Conservation (phyloP, 768 basidiomycete genomes). For the Amyloporia xantha region DNA sequence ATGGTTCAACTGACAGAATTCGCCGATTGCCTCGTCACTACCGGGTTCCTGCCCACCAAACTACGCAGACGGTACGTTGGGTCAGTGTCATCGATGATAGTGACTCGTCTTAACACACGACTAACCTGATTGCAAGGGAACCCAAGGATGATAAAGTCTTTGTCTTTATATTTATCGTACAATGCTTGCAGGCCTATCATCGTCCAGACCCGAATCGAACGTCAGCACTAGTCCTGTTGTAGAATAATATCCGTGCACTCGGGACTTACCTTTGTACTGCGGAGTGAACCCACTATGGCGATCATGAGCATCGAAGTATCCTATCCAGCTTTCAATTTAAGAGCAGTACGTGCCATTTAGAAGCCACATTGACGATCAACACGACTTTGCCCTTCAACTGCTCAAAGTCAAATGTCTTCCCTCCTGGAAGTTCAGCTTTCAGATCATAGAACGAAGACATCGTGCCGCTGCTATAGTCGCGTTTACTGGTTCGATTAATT, state of each 20-base stretch:
- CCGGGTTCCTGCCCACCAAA: conserved; percentile 85
- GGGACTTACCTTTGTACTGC: conserved; percentile 60
- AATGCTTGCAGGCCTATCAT: conserved; percentile 73
- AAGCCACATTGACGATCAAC: conserved; percentile 73
- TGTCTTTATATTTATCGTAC: conserved; percentile 75
- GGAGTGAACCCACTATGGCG: conserved; percentile 69
- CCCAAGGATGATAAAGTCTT: conserved; percentile 72
- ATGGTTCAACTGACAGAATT: conserved; percentile 77
- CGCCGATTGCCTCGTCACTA: conserved; percentile 64
- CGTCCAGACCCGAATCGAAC: background rate
- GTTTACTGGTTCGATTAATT: too few relatives aligned
- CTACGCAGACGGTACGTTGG: conserved; percentile 28
- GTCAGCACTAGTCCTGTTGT: too few relatives aligned
- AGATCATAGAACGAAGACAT: conserved; percentile 54
- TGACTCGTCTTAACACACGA: too few relatives aligned
- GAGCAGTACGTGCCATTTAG: conserved; percentile 50
- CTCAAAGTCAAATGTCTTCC: conserved; percentile 52
- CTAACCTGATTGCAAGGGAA: conserved; percentile 87
- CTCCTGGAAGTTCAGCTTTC: conserved; percentile 56
- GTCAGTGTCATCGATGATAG: background rate
- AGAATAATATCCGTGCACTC: too few relatives aligned
- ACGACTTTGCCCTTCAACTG: conserved; percentile 73
- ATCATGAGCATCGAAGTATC: background rate
- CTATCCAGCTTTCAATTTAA: background rate
- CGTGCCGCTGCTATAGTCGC: background rate